Conservation (phyloP, 1,284 basidiomycete species). For the Testicularia cyperi region DNA sequence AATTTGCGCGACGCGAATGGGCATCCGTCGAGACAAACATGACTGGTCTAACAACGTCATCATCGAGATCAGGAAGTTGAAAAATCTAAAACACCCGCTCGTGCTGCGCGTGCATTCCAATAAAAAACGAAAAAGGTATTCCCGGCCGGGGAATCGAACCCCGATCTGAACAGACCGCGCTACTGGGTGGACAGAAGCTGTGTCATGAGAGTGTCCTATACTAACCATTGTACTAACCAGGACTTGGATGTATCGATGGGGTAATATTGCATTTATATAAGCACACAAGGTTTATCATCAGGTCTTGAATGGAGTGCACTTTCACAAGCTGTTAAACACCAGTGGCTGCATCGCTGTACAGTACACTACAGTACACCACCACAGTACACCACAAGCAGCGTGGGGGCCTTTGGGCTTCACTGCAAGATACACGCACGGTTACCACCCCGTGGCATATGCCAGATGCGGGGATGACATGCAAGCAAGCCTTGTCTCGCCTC, state of each 20-base stretch:
- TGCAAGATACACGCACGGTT: background rate
- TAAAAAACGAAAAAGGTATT: conserved; percentile 4
- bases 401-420: background rate
- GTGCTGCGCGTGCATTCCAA: no score
- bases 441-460: no score
- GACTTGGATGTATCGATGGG: background rate
- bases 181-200: background rate
- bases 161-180: conserved; percentile 23
- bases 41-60: no score
- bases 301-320: background rate
- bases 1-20: no score
- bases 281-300: background rate
- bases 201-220: conserved; percentile 11
- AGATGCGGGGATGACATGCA: no score
- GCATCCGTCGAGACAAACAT: no score
- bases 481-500: no score
- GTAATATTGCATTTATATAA: background rate
- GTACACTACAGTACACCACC: no score
- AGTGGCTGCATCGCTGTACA: no score
- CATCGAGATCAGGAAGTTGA: no score
- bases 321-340: conserved; percentile 2
- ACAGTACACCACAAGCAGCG: background rate
- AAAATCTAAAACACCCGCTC: no score
- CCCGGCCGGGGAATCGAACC: conserved; percentile 44
- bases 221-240: conserved; percentile 19